A percentile compares a stretch with the other conserved stretches of the same genome.
Conservation (phyloP, 148 eudicot species). For the Rhododendron vialii region DNA sequence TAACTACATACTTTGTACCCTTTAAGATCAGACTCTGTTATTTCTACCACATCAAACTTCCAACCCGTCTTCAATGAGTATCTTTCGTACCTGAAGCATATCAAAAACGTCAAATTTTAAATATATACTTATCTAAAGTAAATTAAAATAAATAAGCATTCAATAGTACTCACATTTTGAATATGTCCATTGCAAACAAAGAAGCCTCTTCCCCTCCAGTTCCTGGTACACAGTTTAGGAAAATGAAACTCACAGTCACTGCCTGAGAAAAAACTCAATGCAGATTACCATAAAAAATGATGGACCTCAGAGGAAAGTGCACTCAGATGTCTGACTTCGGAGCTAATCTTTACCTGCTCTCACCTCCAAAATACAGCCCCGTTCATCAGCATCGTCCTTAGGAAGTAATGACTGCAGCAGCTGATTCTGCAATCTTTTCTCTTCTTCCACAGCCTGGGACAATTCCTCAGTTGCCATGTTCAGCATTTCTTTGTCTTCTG, state of each 20-base stretch:
- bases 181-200: conserved; percentile 89
- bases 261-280: not conserved
- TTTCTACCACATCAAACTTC: conserved; percentile 77
- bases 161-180: conserved; percentile 59
- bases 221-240: conserved; percentile 38
- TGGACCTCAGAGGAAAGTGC: not conserved
- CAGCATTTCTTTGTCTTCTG: conserved; percentile 73
- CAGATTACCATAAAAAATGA: not conserved
- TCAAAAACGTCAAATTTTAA: conserved; percentile 1
- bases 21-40: conserved; percentile 71
- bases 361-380: conserved; percentile 90
- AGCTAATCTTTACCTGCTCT: conserved; percentile 65
- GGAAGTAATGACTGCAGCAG: conserved; percentile 72
- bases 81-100: conserved; percentile 72
- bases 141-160: not conserved
- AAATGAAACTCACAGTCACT: not conserved
- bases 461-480: conserved; percentile 75
- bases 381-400: conserved; percentile 92
- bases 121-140: not conserved
- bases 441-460: conserved; percentile 50
- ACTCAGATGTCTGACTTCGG: not conserved
- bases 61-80: conserved; percentile 76
- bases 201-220: conserved; percentile 98
- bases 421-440: conserved; percentile 50
- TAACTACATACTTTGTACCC: conserved; percentile 68